These are phyloP conservation scores for Beauveria sp. DNA, from an alignment of 2,329 filamentous ascomycete genomes.

Conservation along the genomic window DNA sequence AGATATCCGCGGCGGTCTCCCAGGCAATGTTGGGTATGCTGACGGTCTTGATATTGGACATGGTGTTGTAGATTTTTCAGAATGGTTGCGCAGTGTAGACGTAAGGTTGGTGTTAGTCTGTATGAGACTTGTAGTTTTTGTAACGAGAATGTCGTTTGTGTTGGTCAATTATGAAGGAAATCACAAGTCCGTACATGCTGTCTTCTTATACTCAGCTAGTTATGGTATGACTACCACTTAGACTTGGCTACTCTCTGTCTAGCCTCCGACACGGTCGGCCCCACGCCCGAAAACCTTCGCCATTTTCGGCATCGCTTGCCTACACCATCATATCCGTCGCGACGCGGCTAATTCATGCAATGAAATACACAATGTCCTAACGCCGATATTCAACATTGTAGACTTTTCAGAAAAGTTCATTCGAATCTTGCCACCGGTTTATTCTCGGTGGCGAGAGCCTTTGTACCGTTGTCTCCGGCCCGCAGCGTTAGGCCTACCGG, in stretches of 20 bases:
- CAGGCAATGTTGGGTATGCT: slow-evolving; percentile 6
- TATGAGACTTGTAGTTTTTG: background rate
- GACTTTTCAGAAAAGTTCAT: background rate
- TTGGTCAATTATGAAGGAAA: background rate
- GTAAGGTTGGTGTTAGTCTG: background rate
- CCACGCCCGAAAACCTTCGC: slow-evolving; percentile 3
- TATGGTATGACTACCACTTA: background rate
- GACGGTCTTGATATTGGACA: background rate
- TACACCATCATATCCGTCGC: slow-evolving; percentile 5
- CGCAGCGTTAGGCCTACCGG: too few species aligned
- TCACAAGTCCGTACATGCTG: background rate
- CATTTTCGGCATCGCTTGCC: background rate
- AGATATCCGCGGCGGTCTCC: background rate
- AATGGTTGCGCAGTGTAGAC: background rate
- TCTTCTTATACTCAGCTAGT: background rate
- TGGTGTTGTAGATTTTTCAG: background rate
- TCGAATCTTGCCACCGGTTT: background rate
- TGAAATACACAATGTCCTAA: background rate
- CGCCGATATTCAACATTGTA: background rate
- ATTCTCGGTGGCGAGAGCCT: background rate
- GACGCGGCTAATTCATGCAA: background rate
- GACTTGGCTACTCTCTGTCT: background rate
- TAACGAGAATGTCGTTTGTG: background rate
- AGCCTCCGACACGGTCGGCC: background rate
- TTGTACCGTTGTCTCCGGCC: background rate